phyloP scores from a whole-genome alignment of 179 eudicot genomes.

The Vitellaria paradoxa region DNA sequence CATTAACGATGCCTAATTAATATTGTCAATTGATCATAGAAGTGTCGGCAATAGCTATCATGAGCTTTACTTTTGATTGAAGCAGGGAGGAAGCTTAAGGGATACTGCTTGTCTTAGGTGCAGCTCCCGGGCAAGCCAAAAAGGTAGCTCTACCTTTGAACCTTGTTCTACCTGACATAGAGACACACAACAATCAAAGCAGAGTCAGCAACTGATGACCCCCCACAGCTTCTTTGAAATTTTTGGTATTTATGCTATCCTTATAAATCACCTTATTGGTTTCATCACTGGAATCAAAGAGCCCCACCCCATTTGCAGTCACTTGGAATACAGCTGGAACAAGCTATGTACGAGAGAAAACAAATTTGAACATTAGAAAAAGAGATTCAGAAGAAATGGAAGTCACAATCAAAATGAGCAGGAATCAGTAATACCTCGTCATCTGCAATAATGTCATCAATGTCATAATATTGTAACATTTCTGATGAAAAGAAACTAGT shows the following conservation, averaged over 20 bases:
- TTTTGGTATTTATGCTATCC: slow-evolving; percentile 55
- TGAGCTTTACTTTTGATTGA: slow-evolving; percentile 63
- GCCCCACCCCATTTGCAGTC: slow-evolving; percentile 75
- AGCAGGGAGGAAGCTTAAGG: slow-evolving; percentile 72
- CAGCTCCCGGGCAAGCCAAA: slow-evolving; percentile 85
- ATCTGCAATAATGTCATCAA: slow-evolving; percentile 83
- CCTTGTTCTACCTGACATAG: slow-evolving; percentile 74
- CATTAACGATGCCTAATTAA: background rate
- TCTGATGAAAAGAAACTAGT: background rate
- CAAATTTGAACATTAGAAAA: background rate
- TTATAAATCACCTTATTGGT: slow-evolving; percentile 55
- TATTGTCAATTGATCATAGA: background rate
- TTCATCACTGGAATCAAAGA: slow-evolving; percentile 86
- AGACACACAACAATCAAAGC: slow-evolving; percentile 7
- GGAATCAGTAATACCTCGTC: slow-evolving; percentile 51
- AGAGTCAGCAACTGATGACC: slow-evolving; percentile 5
- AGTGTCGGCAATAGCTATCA: background rate
- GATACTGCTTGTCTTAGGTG: slow-evolving; percentile 64
- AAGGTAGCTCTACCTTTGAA: slow-evolving; percentile 82
- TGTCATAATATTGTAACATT: slow-evolving; percentile 74
- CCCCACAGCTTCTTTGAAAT: slow-evolving; percentile 1
- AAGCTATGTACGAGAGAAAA: slow-evolving; percentile 35
- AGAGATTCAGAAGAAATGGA: slow-evolving; percentile 7
- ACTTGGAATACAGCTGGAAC: slow-evolving; percentile 73
- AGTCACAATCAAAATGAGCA: background rate